A percentile compares a stretch with the other conserved stretches of the same genome.
Conservation (phyloP, 768 basidiomycete species). For the Boletus edulis region DNA sequence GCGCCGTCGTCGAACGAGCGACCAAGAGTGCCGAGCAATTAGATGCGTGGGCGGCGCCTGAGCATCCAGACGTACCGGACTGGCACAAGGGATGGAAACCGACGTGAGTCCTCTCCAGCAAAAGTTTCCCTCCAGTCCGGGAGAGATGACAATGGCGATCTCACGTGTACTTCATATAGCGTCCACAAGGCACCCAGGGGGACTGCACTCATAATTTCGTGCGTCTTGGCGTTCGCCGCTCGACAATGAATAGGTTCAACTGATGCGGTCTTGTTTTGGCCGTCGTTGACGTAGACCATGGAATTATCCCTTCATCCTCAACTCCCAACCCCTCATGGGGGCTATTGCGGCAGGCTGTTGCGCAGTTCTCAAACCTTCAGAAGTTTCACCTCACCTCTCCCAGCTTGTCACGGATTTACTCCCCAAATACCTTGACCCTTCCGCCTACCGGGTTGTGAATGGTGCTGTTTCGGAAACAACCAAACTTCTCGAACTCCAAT, state of each 20-base stretch:
- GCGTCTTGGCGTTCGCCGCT: conserved; percentile 17
- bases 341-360: conserved; percentile 76
- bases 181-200: conserved; percentile 60
- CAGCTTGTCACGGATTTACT: conserved; percentile 51
- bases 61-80: conserved; percentile 34
- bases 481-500: conserved; percentile 28
- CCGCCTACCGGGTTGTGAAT: conserved; percentile 52
- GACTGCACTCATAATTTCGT: conserved; percentile 60
- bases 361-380: conserved; percentile 67
- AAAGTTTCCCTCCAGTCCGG: neutral
- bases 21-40: conserved; percentile 47
- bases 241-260: neutral
- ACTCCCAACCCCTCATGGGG: conserved; percentile 57
- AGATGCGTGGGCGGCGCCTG: conserved; percentile 56
- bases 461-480: conserved; percentile 42
- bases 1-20: conserved; percentile 39
- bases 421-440: conserved; percentile 52
- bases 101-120: conserved; percentile 24
- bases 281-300: conserved; percentile 44
- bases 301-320: conserved; percentile 63
- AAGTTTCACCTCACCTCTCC: conserved; percentile 46
- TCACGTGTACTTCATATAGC: conserved; percentile 6
- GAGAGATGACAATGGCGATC: neutral
- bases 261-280: neutral
- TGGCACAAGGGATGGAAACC: conserved; percentile 54